Base-by-base conservation (phyloP, 176 grass and related monocot genomes). In the Areca catechu region DNA sequence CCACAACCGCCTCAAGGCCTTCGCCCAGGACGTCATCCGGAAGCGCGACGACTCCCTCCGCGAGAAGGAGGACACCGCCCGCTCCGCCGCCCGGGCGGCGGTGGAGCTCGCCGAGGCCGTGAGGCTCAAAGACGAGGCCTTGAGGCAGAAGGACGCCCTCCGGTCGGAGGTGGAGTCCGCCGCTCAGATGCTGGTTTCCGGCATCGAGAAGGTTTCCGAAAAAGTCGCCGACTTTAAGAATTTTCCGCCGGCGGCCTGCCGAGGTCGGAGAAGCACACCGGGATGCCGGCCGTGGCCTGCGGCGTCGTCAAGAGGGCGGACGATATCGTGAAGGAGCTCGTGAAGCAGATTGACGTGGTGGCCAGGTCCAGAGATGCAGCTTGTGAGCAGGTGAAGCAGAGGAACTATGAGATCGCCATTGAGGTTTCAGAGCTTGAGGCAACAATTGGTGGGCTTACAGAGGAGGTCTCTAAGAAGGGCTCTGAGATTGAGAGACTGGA, bases 341-440 rank as follows among this genome's bases (percentile, higher is more conserved):
- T 93, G 54, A 54, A 61, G 18, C 88, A 98, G 69, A 79, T 86
- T 61, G 88, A 85, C 6, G 79, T 79, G 53, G 79, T 78, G 9
- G 48, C 68, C 14, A 79, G 74, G 24, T 82, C 80, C 50, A 73
- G 79, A 20, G 81, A 98, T 51, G 57, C 82, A 59, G 82, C 82
- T 1, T 62, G 79, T 15, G 76, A 93, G 34, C 84, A 79, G 58
- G 76, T 88, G 67, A 83, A 91, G 3, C 92, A 85, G 57, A 71
- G 94, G 69, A 98, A 98, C 62, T 98, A 98, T 62, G 78, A 86
- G 81, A 92, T 98, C 55, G 94, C 94, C 7, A 89, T 98, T 58
- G 94, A 98, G 88, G 88, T 98, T 20, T 98, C 94, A 20, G 77
- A 98, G 81, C 84, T 93, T 29, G 94, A 98, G 73, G 82, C 91